These are phyloP conservation scores for Pseudogymnoascus destructans DNA, from an alignment of 2,329 filamentous ascomycete genomes.

Conservation along the genomic window DNA sequence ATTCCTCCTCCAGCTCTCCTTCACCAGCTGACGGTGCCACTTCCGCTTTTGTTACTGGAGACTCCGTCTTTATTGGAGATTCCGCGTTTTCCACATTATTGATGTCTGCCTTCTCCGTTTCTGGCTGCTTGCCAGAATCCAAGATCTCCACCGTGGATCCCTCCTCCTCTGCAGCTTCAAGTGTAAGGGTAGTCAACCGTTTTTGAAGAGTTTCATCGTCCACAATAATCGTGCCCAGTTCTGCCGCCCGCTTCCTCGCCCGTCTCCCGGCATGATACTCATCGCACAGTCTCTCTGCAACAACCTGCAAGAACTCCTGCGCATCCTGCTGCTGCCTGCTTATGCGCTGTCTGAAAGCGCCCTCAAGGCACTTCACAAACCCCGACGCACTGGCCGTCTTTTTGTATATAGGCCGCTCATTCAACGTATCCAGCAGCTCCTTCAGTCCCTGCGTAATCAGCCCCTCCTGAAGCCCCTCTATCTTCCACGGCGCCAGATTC, in stretches of 20 bases:
- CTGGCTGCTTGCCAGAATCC: background rate
- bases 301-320: conserved; percentile 90
- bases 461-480: conserved; percentile 61
- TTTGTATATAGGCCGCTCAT: conserved; percentile 83
- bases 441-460: conserved; percentile 79
- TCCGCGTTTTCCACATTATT: background rate
- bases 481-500: conserved; percentile 43
- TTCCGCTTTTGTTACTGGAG: background rate
- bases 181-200: background rate
- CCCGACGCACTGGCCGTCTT: conserved; percentile 84
- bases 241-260: conserved; percentile 46
- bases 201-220: conserved; percentile 7
- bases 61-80: background rate
- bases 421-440: conserved; percentile 80
- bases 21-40: conserved; percentile 22
- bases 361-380: conserved; percentile 74
- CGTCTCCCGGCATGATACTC: conserved; percentile 80
- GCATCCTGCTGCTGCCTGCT: conserved; percentile 94
- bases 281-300: conserved; percentile 82
- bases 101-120: background rate
- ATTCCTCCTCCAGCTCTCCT: conserved; percentile 39
- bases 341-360: conserved; percentile 78
- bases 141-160: conserved; percentile 3
- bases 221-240: background rate
- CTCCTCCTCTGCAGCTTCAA: conserved; percentile 1